Evolutionary conservation across 2,329 filamentous ascomycete genomes (phyloP).

Genomic region (Botryotinia calthae): DNA sequence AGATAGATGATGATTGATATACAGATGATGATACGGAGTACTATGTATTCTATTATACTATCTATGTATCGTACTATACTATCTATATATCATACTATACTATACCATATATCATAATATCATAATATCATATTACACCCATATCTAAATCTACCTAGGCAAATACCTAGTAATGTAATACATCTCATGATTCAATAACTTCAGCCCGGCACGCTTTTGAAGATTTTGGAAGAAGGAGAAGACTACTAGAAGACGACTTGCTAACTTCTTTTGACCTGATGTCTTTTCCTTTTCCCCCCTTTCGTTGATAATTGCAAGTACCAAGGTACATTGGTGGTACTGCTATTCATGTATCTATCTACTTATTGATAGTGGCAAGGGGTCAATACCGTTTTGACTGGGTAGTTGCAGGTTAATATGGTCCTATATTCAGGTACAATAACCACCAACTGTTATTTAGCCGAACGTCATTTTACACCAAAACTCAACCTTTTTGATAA

Average conservation of each 20-base stretch:
- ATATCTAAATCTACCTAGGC: background rate
- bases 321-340: background rate
- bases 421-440: background rate
- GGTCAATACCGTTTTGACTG: background rate
- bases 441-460: no score
- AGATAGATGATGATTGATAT: background rate
- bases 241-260: background rate
- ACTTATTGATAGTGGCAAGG: background rate
- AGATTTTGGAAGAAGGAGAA: background rate
- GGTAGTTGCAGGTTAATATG: background rate
- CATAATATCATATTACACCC: no score
- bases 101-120: no score
- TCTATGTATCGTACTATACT: no score
- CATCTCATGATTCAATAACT: background rate
- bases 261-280: background rate
- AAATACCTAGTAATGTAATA: background rate
- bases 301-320: background rate
- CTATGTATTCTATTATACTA: background rate
- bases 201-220: background rate
- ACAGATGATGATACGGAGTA: background rate
- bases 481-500: no score
- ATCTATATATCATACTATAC: no score
- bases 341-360: background rate
- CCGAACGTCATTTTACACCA: no score
- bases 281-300: background rate